Evolutionary conservation across 257 asterid species (phyloP), one percentile per base, ranked within the genome.

Genomic region (Nicotiana paniculata): DNA sequence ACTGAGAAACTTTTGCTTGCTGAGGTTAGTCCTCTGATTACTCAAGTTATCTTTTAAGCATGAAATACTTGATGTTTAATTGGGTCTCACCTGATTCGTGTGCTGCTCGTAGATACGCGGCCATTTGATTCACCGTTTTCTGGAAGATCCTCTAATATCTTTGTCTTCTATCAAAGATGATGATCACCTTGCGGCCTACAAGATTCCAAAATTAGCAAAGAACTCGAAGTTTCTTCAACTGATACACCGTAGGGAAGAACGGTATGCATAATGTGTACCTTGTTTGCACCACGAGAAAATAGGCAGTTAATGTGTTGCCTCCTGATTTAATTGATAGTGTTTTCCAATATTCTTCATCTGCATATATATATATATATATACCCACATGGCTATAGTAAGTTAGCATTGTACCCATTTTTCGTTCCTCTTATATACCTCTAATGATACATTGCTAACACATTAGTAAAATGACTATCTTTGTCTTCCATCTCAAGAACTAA

Each of bases 1-100:
- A 93, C 85, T 69, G 99, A 96, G 90, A 96, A 89, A 88, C 93
- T 96, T 86, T 87, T 96, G 85, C 98, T 96, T 83, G 99, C 99
- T 69, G 98, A 96, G 98, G 99, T 96, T 82, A 81, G 89, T 30
- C 24, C 79, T 32, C 81, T 68, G 54, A 53, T 80, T 51, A 55
- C 35, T 74, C 79, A 74, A 48, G 79, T 51, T 74, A 62, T 43
- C 65, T 17, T 51, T 66, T 51, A 64, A 55, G 76, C 28, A 26
- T 51, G 53, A 59, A 82, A 37, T 76, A 26, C 81, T 57, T 62
- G 18, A 66, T 82, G 33, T 43, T 57, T 68, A 17, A 81, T 12
- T 76, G 48, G 83, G 35, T 24, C 77, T 82, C 24, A 51, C 32
- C 81, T 63, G 35, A 37, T 54, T 84, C n/a, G 35, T 83, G 66